Conservation (phyloP, 225 moss, liverwort and hornwort genomes). For the Physcomitrellopsis africana region DNA sequence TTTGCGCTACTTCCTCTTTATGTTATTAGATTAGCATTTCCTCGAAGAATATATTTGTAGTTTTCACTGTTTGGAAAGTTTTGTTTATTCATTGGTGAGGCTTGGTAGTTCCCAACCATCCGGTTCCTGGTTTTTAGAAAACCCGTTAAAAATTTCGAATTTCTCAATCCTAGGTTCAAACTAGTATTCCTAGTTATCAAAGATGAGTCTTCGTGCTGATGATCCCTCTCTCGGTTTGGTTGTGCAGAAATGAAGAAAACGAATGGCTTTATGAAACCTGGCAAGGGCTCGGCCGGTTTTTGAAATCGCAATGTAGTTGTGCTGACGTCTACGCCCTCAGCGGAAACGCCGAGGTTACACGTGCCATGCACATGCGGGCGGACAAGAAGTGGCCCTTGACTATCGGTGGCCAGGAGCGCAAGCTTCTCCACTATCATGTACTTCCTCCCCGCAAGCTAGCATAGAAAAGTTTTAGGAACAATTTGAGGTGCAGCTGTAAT, state of each 20-base stretch:
- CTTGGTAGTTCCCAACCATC: background rate
- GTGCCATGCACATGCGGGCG: conserved; percentile 83
- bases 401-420: conserved; percentile 73
- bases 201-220: background rate
- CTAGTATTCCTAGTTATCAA: background rate
- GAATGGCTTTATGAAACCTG: conserved; percentile 66
- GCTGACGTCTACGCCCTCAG: conserved; percentile 86
- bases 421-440: conserved; percentile 79
- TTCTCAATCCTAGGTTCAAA: background rate
- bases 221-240: background rate
- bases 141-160: too few species aligned
- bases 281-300: conserved; percentile 75
- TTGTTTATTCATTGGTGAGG: background rate
- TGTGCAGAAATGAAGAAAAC: conserved; percentile 47
- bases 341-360: conserved; percentile 81
- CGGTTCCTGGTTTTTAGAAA: background rate
- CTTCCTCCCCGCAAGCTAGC: conserved; percentile 67
- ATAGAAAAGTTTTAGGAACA: background rate
- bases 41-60: background rate
- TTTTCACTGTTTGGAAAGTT: background rate
- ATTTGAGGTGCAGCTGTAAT: too few species aligned
- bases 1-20: conserved; percentile 19
- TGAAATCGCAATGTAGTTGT: conserved; percentile 66
- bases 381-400: conserved; percentile 81
- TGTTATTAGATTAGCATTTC: background rate